These are phyloP conservation scores for Penicillium sp. DNA, from an alignment of 2,329 filamentous ascomycete species.

Conservation along the genomic window DNA sequence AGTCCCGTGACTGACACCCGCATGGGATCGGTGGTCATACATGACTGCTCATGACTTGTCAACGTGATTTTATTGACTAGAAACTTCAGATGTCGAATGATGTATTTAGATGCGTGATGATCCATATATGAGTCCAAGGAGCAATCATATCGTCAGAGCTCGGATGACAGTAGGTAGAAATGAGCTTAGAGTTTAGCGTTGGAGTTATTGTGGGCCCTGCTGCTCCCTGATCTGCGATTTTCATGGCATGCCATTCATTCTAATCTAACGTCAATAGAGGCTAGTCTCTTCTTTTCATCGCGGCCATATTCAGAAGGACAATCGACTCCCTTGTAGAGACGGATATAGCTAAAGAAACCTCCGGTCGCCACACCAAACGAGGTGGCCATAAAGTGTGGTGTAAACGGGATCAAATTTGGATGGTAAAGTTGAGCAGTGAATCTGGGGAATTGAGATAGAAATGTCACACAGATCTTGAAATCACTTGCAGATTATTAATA, in stretches of 20 bases:
- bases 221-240: neutral
- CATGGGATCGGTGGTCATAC: neutral
- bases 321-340: too few species aligned
- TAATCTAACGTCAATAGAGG: neutral
- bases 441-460: too few species aligned
- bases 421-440: too few species aligned
- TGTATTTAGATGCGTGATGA: neutral
- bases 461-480: neutral
- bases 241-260: neutral
- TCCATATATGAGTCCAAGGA: neutral
- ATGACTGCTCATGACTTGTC: neutral
- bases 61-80: neutral
- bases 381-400: neutral
- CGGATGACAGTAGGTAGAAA: neutral
- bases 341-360: neutral
- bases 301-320: too few species aligned
- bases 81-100: neutral
- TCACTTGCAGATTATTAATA: neutral
- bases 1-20: constrained; percentile 19
- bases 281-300: too few species aligned
- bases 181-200: neutral
- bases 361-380: neutral
- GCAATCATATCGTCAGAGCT: neutral
- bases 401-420: neutral
- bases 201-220: neutral